Base-by-base conservation (phyloP, 2,329 filamentous ascomycete species). In the Waltergamsia citrina region DNA sequence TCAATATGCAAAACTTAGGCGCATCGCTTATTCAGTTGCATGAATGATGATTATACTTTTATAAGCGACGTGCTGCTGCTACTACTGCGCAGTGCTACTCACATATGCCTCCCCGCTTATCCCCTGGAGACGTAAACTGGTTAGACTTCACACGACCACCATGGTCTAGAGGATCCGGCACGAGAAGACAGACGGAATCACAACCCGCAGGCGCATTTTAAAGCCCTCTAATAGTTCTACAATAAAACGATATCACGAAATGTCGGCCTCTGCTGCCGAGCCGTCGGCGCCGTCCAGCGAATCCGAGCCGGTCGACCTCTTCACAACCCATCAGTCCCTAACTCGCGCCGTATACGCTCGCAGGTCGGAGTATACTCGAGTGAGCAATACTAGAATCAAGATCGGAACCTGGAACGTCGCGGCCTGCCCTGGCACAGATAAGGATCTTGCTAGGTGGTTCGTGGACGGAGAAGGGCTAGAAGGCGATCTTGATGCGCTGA, bases 331-430 rank as follows among this genome's bases (percentile, higher is more conserved):
- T 2, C 65, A 69, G 34, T 78, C 75, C 4, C 69, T 81, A n/a
- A 73, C 74, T 29, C 66, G 64, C 40, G 74, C 74, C 20, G 65
- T 96, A 25, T 74, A 81, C 50, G 78, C 82, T 25, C 74, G 92
- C 35, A 74, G 79, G 48, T 62, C 73, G 32, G 88, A 96, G 54
- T 98, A 88, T 54, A 81, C 82, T 18, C 74, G 78, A 24, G 74
- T 78, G 28, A 79, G 79, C 52, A 72, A 72, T 33, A 75, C 94
- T 45, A 80, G 79, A 43, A 74, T 98, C 56, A 95, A 95, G 59
- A 71, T 98, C 33, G 92, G 90, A 27, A 82, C 85, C 0, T 98
- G 92, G 92, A 98, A 98, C 57, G 85, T 94, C 12, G 92, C 87
- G 4, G 79, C 81, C 2, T 79, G 83, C 43, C 77, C 84, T 10